phyloP scores from a whole-genome alignment of 495 filamentous ascomycete species.

The Penicillium desertorum region DNA sequence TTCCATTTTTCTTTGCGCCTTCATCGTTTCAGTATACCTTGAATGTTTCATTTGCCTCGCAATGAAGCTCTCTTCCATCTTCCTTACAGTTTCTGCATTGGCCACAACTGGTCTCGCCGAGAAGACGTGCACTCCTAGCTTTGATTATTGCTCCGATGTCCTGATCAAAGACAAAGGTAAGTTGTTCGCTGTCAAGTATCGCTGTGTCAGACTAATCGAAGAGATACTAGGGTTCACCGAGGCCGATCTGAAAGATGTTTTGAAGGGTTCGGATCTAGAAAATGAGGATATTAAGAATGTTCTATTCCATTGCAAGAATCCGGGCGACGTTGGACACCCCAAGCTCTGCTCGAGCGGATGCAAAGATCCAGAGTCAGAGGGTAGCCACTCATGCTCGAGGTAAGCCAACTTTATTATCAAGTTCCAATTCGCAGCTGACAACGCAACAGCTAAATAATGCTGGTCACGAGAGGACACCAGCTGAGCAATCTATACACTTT shows the following conservation, averaged over 20 bases:
- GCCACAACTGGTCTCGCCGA: conserved; percentile 29
- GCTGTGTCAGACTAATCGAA: background rate
- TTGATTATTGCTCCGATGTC: conserved; percentile 41
- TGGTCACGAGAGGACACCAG: background rate
- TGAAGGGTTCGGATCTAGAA: conserved; percentile 36
- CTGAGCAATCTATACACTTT: background rate
- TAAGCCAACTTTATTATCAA: conserved; percentile 8
- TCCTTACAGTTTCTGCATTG: conserved; percentile 29
- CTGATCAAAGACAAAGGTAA: conserved; percentile 38
- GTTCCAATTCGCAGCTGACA: background rate
- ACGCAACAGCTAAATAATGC: background rate
- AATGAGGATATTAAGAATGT: conserved; percentile 33
- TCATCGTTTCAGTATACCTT: background rate
- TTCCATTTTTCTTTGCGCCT: background rate
- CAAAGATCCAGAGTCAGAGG: conserved; percentile 32
- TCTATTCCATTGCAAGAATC: conserved; percentile 44
- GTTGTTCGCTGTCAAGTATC: background rate
- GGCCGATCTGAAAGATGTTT: conserved; percentile 31
- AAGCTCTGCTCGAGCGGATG: conserved; percentile 38
- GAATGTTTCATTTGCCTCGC: conserved; percentile 3
- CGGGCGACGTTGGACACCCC: conserved; percentile 38
- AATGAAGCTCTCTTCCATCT: conserved; percentile 33
- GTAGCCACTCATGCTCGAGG: conserved; percentile 36
- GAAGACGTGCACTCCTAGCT: conserved; percentile 43
- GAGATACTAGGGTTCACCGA: conserved; percentile 36